phyloP scores from a whole-genome alignment of 331 rosid genomes.

The Stylosanthes scabra region DNA sequence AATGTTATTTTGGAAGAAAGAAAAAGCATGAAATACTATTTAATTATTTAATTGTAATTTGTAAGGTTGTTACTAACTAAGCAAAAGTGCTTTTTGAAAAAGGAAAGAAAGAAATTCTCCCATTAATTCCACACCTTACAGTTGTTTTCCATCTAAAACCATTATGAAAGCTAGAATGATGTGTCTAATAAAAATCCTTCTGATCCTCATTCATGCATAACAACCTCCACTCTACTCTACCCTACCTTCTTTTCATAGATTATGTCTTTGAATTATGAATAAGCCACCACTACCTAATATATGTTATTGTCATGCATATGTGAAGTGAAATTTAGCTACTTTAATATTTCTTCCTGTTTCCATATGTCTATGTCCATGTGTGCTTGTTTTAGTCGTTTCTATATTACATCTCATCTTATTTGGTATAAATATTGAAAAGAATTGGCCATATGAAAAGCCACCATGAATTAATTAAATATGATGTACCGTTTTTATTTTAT shows the following conservation, averaged over 20 bases:
- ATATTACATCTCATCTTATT: constrained; percentile 22
- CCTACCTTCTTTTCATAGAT: constrained; percentile 27
- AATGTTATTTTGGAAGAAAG: background rate
- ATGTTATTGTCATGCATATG: constrained; percentile 32
- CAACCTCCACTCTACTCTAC: constrained; percentile 34
- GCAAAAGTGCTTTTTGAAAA: constrained; percentile 29
- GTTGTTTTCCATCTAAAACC: constrained; percentile 55
- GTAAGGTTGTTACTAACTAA: constrained; percentile 6
- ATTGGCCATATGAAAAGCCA: constrained; percentile 27
- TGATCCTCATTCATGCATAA: constrained; percentile 43
- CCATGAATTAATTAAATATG: constrained; percentile 1
- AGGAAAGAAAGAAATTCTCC: constrained; percentile 36
- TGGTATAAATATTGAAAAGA: constrained; percentile 7
- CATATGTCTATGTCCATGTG: background rate
- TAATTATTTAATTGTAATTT: constrained; percentile 1
- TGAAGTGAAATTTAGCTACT: constrained; percentile 4
- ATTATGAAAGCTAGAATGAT: constrained; percentile 31
- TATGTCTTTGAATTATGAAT: constrained; percentile 10
- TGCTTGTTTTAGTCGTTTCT: background rate
- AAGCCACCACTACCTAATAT: constrained; percentile 36
- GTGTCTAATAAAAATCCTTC: constrained; percentile 31
- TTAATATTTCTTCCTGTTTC: background rate
- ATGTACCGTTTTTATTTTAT: background rate
- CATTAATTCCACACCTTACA: constrained; percentile 40
- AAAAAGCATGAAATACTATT: background rate